Conservation (phyloP, 2,329 filamentous ascomycete genomes). For the Aureobasidium subglaciale region DNA sequence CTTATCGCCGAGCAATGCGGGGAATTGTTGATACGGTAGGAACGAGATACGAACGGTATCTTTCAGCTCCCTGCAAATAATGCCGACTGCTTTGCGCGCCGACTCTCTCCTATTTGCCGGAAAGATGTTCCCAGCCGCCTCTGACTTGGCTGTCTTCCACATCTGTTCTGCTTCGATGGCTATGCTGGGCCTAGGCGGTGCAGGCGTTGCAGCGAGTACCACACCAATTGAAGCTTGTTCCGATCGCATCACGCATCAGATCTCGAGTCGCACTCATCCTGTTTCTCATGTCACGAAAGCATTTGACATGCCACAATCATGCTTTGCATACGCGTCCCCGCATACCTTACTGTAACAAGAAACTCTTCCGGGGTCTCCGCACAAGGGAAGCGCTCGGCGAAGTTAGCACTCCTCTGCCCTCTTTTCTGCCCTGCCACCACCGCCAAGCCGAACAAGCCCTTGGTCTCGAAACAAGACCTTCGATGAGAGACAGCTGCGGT, state of each 20-base stretch:
- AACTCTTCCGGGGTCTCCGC: constrained; percentile 7
- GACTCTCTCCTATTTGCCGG: not conserved
- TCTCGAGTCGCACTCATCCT: not conserved
- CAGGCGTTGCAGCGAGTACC: not conserved
- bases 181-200: not conserved
- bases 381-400: not conserved
- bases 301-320: not conserved
- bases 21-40: not conserved
- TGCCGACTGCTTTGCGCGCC: not conserved
- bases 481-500: not conserved
- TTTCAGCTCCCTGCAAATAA: not conserved
- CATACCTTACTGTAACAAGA: not conserved
- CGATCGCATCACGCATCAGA: not conserved
- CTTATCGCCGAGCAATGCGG: constrained; percentile 3
- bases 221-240: not conserved
- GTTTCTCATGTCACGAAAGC: not conserved
- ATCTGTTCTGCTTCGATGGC: not conserved
- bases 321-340: not conserved
- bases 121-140: not conserved
- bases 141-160: not conserved
- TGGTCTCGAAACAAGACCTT: not conserved
- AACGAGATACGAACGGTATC: constrained; percentile 9
- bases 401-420: not conserved
- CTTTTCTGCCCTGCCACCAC: not conserved
- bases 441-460: not conserved